phyloP scores from a whole-genome alignment of 2,329 filamentous ascomycete species.

The Plenodomus biglobosus region DNA sequence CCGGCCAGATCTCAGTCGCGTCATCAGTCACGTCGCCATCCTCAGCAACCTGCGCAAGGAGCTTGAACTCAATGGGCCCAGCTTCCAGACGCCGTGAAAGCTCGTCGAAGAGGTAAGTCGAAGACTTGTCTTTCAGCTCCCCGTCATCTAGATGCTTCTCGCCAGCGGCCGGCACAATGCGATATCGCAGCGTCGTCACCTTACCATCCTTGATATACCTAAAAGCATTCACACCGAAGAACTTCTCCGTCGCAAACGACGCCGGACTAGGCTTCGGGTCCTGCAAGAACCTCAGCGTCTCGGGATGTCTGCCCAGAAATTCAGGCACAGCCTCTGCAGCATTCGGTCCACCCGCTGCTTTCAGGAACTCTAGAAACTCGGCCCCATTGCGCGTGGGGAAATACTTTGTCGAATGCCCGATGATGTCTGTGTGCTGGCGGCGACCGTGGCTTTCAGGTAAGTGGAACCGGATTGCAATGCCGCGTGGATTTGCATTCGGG shows the following conservation, averaged over 20 bases:
- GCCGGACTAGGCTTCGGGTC: constrained; percentile 54
- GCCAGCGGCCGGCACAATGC: constrained; percentile 52
- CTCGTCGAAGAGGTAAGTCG: too few species aligned
- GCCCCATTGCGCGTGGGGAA: constrained; percentile 58
- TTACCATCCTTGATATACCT: constrained; percentile 49
- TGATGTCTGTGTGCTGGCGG: constrained; percentile 58
- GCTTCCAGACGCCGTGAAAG: too few species aligned
- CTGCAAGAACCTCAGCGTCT: constrained; percentile 52
- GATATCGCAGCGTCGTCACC: constrained; percentile 53
- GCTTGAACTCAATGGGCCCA: constrained; percentile 47
- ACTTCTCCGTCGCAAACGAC: constrained; percentile 54
- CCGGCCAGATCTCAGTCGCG: constrained; percentile 57
- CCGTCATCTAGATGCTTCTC: constrained; percentile 44
- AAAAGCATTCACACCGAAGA: constrained; percentile 55
- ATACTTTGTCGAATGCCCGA: constrained; percentile 55
- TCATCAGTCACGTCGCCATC: constrained; percentile 53
- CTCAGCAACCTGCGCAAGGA: constrained; percentile 55
- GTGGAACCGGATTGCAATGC: constrained; percentile 54
- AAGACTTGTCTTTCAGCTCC: too few species aligned
- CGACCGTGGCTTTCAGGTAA: constrained; percentile 45
- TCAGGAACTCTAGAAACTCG: constrained; percentile 55
- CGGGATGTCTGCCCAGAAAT: constrained; percentile 52
- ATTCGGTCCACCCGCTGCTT: constrained; percentile 41
- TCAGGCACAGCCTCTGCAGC: constrained; percentile 39
- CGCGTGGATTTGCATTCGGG: constrained; percentile 51